phyloP scores from a whole-genome alignment of 106 monocot species.

The Triglochin maritima region DNA sequence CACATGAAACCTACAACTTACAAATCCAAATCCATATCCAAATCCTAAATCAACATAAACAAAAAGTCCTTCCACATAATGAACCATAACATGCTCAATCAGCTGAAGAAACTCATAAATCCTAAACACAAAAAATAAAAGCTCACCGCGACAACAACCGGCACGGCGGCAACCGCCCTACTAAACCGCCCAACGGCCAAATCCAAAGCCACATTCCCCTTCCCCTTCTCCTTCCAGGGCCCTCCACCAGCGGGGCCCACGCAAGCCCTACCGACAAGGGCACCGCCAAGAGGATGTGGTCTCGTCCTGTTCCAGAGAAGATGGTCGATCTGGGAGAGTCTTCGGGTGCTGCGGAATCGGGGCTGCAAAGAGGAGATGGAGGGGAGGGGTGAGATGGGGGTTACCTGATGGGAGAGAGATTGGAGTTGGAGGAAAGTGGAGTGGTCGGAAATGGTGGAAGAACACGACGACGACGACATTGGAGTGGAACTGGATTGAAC shows the following conservation, averaged over 20 bases:
- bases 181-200: neutral
- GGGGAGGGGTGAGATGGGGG: no score
- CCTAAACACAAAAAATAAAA: neutral
- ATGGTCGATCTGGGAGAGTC: no score
- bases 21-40: neutral
- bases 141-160: conserved; percentile 1
- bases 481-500: no score
- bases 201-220: neutral
- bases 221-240: neutral
- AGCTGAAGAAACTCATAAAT: neutral
- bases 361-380: no score
- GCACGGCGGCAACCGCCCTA: neutral
- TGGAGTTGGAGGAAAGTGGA: no score
- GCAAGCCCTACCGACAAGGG: neutral
- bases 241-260: neutral
- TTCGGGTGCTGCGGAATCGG: no score
- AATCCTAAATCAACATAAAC: neutral
- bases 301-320: no score
- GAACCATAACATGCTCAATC: neutral
- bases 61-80: neutral
- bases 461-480: no score
- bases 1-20: neutral
- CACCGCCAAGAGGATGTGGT: no score
- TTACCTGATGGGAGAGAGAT: no score
- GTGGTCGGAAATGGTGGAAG: no score